Base-by-base conservation (phyloP, 768 basidiomycete species). In the Serpula lacrymans region DNA sequence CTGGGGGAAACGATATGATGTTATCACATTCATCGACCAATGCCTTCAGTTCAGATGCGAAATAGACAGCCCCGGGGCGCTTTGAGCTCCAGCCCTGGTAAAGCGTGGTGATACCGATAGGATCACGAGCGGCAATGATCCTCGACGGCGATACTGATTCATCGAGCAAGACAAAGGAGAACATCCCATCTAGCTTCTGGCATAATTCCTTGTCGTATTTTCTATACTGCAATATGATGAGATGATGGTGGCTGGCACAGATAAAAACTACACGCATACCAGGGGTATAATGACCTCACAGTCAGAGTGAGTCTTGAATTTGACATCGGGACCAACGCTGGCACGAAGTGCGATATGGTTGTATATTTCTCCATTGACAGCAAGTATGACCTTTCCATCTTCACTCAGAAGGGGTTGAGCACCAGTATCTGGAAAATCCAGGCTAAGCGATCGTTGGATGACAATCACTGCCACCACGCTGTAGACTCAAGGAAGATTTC, bases 361-460 rank as follows among this genome's bases (percentile, higher is more conserved):
- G 75, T 99, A 99, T 55, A 99, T 98, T 67, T 99, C 96, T 37
- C 96, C 96, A 64, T 99, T 99, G 58, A 99, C 96, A 43, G 88
- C 80, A 39, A 99, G 84, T 49, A 84, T 77, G 47, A 82, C 55
- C 52, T 85, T 88, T 39, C 82, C 86, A 50, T 97, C 91, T 17
- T 88, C 78, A 65, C 86, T 92, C 42, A 84, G 64, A 32, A 99
- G 74, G 11, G 96, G 96, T 60, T 99, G 96, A 14, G 96, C 96
- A 47, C 96, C 96, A 26, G 93, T 85, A 58, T 98, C 95, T 98
- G 54, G 37, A 29, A 32, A 30, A 20, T 3, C 6, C 13, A 25
- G n/a, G 18, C 34, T 31, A 18, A 23, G 17, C n/a, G 25, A 18
- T 10, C 3, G 20, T 21, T 17, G 39, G 23, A 37, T 13, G 34